Evolutionary conservation across 768 basidiomycete species (phyloP).

Genomic region (Trichaptum fuscoviolaceum): DNA sequence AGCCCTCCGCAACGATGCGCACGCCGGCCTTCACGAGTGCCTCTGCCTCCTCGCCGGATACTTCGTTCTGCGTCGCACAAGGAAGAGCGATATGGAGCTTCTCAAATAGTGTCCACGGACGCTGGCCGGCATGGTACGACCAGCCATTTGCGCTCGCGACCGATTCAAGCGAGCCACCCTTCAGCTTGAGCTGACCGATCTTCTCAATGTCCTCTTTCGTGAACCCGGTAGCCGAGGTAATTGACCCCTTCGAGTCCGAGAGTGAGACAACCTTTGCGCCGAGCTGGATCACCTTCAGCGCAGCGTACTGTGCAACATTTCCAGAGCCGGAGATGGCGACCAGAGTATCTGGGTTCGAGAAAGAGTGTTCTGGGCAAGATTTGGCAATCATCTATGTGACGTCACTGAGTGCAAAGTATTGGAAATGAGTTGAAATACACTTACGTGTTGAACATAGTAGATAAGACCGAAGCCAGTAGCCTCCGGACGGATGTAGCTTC

Average conservation of each 20-base stretch:
- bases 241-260: slow-evolving; percentile 68
- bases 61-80: slow-evolving; percentile 68
- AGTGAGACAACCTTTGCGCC: slow-evolving; percentile 66
- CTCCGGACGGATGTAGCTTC: slow-evolving; percentile 69
- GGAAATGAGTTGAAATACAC: slow-evolving; percentile 19
- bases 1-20: slow-evolving; percentile 69
- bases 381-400: slow-evolving; percentile 45
- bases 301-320: slow-evolving; percentile 73
- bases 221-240: slow-evolving; percentile 56
- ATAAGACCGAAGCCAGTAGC: slow-evolving; percentile 71
- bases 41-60: slow-evolving; percentile 63
- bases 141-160: slow-evolving; percentile 33
- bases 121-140: slow-evolving; percentile 48
- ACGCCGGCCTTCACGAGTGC: slow-evolving; percentile 64
- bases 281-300: slow-evolving; percentile 72
- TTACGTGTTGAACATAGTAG: slow-evolving; percentile 70
- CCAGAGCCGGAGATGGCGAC: slow-evolving; percentile 63
- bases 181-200: slow-evolving; percentile 50
- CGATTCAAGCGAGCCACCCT: slow-evolving; percentile 42
- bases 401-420: background rate
- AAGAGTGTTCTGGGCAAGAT: slow-evolving; percentile 51
- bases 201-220: slow-evolving; percentile 48
- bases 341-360: slow-evolving; percentile 38
- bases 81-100: slow-evolving; percentile 66
- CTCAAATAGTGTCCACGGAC: slow-evolving; percentile 64